Base-by-base conservation (phyloP, 2,329 filamentous ascomycete genomes). In the Arachnopeziza araneosa region DNA sequence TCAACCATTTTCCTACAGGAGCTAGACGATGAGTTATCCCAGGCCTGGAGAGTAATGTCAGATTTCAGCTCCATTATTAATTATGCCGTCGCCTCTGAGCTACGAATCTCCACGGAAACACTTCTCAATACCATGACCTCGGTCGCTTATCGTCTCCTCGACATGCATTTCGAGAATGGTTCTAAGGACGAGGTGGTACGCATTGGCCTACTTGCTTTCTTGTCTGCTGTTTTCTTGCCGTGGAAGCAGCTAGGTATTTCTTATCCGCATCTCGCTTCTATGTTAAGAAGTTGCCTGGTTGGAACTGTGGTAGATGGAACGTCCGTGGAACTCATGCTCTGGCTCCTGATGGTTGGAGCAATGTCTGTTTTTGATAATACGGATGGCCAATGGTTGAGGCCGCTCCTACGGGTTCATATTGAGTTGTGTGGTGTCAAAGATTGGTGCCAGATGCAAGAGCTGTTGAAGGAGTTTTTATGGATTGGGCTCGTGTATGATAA, bases 101-200 rank as follows among this genome's bases (percentile, higher is more conserved):
- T 62, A 14, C 58, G 58, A 19, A 62, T 75, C 12, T 51, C 66
- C 0, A 61, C 61, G 23, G 55, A 66, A 44, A 44, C 36, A 14
- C 17, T 44, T 14, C 36, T 44, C 6, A 64, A 73, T 14, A 70
- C 70, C 24, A 77, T 78, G 74, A 63, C 67, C 1, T 73, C 76
- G 19, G 69, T 75, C 26, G 74, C 75, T 67, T 79, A 79, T 63
- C 75, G 72, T 2, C 70, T 79, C 1, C 63, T 78, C 21, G 52
- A 68, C 36, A 73, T 74, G 69, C 54, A 57, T 2, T 74, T 73
- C 58, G 60, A 67, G 6, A 19, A 26, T 1, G 66, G 64, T 14
- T 71, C 72, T 0, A 53, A 65, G 5, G 64, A 75, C 44, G 75
- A 78, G 63, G 66, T 69, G 1, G 63, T 79, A 12, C 74, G 76